Percentiles rank a stretch among this genome's conserved stretches.
phyloP scores from a whole-genome alignment of 495 filamentous ascomycete genomes.

The Pyronema omphalodes region DNA sequence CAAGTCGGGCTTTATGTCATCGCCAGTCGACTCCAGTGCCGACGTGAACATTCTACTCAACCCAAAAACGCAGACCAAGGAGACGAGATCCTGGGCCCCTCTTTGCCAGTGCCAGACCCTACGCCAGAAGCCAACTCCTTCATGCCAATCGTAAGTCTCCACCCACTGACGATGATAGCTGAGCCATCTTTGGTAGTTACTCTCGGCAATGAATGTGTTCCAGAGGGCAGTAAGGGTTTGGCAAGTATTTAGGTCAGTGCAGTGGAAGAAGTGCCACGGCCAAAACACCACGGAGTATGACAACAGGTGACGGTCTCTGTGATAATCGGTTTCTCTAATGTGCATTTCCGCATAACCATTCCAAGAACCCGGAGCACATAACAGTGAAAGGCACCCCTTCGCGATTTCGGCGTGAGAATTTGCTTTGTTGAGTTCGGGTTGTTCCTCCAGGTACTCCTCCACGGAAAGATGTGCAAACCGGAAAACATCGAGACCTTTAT shows the following conservation, averaged over 20 bases:
- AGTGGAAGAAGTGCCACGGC: no score
- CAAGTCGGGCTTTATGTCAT: background rate
- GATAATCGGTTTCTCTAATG: background rate
- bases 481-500: no score
- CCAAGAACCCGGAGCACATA: background rate
- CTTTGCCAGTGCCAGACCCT: background rate
- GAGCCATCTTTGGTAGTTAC: no score
- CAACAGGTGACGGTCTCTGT: background rate
- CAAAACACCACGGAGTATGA: constrained; percentile 1
- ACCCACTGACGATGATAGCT: no score
- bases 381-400: background rate
- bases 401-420: no score
- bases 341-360: background rate
- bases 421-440: no score
- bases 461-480: no score
- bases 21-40: background rate
- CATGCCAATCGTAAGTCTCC: no score
- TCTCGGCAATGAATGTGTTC: background rate
- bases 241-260: background rate
- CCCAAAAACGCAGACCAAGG: background rate
- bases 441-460: no score
- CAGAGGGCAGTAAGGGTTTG: background rate
- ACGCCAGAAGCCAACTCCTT: background rate
- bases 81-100: background rate
- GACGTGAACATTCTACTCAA: background rate